Evolutionary conservation across 2,329 filamentous ascomycete species (phyloP).

Genomic region (Colletotrichum sansevieriae): DNA sequence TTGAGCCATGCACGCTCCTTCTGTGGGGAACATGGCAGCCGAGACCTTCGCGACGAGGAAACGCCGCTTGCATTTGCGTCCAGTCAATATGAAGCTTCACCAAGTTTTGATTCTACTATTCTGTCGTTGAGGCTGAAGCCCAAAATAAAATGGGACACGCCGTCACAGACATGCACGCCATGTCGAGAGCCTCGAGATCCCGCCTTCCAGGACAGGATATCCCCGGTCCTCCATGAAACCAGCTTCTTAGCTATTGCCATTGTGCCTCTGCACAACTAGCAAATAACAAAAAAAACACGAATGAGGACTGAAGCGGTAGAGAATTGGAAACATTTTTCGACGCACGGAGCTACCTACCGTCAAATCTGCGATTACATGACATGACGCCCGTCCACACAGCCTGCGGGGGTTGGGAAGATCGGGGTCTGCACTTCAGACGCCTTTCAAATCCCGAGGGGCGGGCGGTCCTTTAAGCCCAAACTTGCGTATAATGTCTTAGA

Average conservation of each 20-base stretch:
- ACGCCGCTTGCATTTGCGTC: too few relatives aligned
- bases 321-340: slow-evolving; percentile 25
- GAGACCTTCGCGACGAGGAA: too few relatives aligned
- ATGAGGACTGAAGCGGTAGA: neutral
- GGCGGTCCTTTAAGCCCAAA: neutral
- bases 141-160: slow-evolving; percentile 1
- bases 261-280: neutral
- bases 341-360: too few relatives aligned
- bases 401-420: neutral
- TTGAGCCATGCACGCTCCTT: neutral
- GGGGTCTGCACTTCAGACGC: neutral
- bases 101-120: neutral
- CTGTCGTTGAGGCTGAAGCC: slow-evolving; percentile 8
- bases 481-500: slow-evolving; percentile 6
- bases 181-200: slow-evolving; percentile 12
- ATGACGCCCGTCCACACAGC: neutral
- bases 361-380: too few relatives aligned
- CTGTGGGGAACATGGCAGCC: neutral
- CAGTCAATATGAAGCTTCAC: too few relatives aligned
- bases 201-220: slow-evolving; percentile 3
- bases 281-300: neutral
- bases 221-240: slow-evolving; percentile 26
- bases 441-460: slow-evolving; percentile 7
- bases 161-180: slow-evolving; percentile 1
- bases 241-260: slow-evolving; percentile 1